Conservation (phyloP, 2,329 filamentous ascomycete species). For the Bipolaris zeicola region DNA sequence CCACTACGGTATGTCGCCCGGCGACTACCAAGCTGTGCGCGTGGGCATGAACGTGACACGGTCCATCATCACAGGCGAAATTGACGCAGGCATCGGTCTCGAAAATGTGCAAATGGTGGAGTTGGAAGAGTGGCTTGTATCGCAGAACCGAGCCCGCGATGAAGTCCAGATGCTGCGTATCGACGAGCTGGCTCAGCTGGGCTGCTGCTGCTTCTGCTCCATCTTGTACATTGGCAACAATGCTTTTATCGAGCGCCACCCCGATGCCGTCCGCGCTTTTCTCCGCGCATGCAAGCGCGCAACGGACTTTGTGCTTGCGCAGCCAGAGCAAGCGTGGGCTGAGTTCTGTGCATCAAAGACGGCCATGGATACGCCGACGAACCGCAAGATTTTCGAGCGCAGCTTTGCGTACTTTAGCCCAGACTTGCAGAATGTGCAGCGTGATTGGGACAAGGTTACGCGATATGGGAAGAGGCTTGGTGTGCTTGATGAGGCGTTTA, state of each 20-base stretch:
- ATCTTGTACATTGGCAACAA: conserved; percentile 83
- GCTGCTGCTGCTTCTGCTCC: conserved; percentile 84
- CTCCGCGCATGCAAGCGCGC: conserved; percentile 75
- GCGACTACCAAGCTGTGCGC: conserved; percentile 76
- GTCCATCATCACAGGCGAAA: conserved; percentile 73
- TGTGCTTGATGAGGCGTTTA: conserved; percentile 67
- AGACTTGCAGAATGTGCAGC: conserved; percentile 73
- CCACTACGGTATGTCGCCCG: conserved; percentile 74
- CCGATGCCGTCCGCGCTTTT: conserved; percentile 69
- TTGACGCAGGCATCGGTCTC: conserved; percentile 76
- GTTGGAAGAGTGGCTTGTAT: conserved; percentile 74
- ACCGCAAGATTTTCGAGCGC: conserved; percentile 80
- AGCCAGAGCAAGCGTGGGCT: conserved; percentile 67
- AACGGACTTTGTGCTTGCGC: conserved; percentile 71
- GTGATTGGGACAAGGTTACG: conserved; percentile 80
- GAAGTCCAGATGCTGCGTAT: conserved; percentile 83
- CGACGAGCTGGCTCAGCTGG: conserved; percentile 77
- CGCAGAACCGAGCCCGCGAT: conserved; percentile 64
- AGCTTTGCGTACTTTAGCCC: conserved; percentile 77
- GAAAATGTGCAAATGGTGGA: conserved; percentile 87
- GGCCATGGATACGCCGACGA: conserved; percentile 68
- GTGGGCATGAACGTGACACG: conserved; percentile 83
- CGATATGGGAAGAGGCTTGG: conserved; percentile 75
- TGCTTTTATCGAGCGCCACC: conserved; percentile 68
- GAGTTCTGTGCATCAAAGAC: conserved; percentile 77